Evolutionary conservation across 1,139 yeast genomes (phyloP).

Genomic region (Taiozyma sp.): DNA sequence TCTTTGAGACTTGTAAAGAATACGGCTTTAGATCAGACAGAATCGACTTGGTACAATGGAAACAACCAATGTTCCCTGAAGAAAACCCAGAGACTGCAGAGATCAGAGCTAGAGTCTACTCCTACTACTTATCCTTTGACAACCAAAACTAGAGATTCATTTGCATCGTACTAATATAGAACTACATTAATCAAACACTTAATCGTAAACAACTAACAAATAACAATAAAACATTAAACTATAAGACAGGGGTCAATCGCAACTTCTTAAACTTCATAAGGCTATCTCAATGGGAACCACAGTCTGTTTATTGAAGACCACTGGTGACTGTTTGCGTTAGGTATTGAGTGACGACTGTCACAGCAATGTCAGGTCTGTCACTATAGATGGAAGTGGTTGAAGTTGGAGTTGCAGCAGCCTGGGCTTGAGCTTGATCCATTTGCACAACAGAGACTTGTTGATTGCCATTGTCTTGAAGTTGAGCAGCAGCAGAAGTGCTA

Average conservation of each 20-base stretch:
- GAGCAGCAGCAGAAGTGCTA: background rate
- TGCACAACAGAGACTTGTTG: background rate
- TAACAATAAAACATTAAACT: background rate
- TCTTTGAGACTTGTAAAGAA: slow-evolving; percentile 68
- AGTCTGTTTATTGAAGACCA: background rate
- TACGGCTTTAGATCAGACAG: slow-evolving; percentile 57
- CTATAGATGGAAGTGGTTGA: background rate
- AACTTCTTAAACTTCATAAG: background rate
- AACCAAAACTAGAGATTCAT: background rate
- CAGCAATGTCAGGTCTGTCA: background rate
- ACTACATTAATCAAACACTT: background rate
- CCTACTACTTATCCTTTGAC: slow-evolving; percentile 30
- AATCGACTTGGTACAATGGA: slow-evolving; percentile 74
- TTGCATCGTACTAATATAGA: background rate
- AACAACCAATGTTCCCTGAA: slow-evolving; percentile 82
- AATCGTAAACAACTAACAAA: background rate
- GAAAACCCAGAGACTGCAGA: slow-evolving; percentile 78
- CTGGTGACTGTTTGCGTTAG: background rate
- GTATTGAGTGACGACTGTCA: background rate
- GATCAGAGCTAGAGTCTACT: slow-evolving; percentile 78
- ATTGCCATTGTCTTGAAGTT: background rate
- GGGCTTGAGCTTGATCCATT: background rate
- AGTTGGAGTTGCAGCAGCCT: background rate
- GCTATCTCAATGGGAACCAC: background rate
- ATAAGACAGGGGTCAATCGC: background rate